Conservation (phyloP, 1,139 yeast genomes). For the Pichiaceae sp. region DNA sequence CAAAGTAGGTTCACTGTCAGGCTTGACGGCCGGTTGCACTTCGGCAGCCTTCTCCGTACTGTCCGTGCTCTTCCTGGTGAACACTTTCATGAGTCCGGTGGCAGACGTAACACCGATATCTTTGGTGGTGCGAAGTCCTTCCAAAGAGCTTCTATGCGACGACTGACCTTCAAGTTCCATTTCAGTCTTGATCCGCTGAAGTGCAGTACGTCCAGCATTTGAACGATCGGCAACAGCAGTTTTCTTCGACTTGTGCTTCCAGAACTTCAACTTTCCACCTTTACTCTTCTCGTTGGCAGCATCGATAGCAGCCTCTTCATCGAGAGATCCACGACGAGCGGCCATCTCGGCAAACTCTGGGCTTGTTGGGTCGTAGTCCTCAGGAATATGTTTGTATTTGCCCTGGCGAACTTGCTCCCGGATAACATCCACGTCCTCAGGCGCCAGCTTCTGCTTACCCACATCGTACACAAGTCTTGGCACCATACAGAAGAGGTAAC, state of each 20-base stretch:
- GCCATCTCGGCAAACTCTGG: conserved; percentile 12
- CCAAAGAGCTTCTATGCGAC: conserved; percentile 15
- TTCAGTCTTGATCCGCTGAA: conserved; percentile 10
- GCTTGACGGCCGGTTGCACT: neutral
- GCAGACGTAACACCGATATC: conserved; percentile 16
- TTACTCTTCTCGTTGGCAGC: conserved; percentile 2
- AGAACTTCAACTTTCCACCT: neutral
- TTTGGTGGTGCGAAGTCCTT: conserved; percentile 13
- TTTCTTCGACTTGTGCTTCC: neutral
- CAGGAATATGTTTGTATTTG: conserved; percentile 37
- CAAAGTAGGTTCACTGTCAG: no score
- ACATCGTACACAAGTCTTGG: conserved; percentile 48
- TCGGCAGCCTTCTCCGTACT: neutral
- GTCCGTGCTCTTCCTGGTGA: conserved; percentile 6
- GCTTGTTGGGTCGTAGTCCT: conserved; percentile 49
- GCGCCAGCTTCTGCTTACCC: conserved; percentile 36
- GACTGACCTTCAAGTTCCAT: conserved; percentile 15
- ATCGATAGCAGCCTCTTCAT: conserved; percentile 3
- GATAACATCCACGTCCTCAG: conserved; percentile 47
- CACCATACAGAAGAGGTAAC: conserved; percentile 36
- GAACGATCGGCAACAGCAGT: neutral
- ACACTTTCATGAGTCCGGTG: conserved; percentile 14
- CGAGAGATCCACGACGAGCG: conserved; percentile 16
- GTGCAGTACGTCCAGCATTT: neutral
- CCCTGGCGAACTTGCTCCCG: conserved; percentile 42